phyloP scores from a whole-genome alignment of 2,329 filamentous ascomycete genomes.

The Diatrype stigma region DNA sequence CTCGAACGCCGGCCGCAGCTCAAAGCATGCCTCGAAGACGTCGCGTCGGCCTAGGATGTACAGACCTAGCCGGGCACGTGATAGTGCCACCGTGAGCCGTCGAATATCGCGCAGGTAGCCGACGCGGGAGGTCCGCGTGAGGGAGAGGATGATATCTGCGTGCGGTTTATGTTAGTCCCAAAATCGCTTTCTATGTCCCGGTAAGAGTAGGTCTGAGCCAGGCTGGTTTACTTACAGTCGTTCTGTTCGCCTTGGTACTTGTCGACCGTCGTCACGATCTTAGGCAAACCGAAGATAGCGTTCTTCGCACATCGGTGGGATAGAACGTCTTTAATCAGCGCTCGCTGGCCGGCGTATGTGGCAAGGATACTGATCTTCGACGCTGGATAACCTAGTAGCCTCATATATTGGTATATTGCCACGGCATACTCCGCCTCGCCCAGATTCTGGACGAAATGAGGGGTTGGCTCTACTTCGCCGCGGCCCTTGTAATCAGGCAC shows the following conservation, averaged over 20 bases:
- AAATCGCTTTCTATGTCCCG: too few species aligned
- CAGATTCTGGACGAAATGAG: conserved; percentile 94
- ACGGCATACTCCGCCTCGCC: conserved; percentile 97
- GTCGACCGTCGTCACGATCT: conserved; percentile 89
- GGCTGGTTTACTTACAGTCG: conserved; percentile 66
- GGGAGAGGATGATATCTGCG: conserved; percentile 92
- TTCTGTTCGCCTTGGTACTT: conserved; percentile 99
- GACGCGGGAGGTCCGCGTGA: conserved; percentile 82
- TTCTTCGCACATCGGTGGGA: conserved; percentile 78
- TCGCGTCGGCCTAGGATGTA: conserved; percentile 87
- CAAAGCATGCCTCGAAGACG: conserved; percentile 84
- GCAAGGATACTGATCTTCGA: conserved; percentile 81
- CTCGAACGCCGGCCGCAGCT: conserved; percentile 83
- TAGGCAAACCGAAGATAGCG: conserved; percentile 81
- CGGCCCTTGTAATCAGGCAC: conserved; percentile 88
- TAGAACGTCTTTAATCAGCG: conserved; percentile 83
- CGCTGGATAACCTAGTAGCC: conserved; percentile 86
- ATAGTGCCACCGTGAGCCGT: conserved; percentile 89
- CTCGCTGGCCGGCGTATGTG: conserved; percentile 88
- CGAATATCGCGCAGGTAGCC: conserved; percentile 93
- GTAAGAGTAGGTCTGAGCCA: conserved; percentile 9
- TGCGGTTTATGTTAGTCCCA: too few species aligned
- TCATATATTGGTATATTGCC: conserved; percentile 95
- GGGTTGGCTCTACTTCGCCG: conserved; percentile 84
- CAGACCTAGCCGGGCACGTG: conserved; percentile 82